phyloP scores from a whole-genome alignment of 768 basidiomycete species.

The Lactarius psammicola region DNA sequence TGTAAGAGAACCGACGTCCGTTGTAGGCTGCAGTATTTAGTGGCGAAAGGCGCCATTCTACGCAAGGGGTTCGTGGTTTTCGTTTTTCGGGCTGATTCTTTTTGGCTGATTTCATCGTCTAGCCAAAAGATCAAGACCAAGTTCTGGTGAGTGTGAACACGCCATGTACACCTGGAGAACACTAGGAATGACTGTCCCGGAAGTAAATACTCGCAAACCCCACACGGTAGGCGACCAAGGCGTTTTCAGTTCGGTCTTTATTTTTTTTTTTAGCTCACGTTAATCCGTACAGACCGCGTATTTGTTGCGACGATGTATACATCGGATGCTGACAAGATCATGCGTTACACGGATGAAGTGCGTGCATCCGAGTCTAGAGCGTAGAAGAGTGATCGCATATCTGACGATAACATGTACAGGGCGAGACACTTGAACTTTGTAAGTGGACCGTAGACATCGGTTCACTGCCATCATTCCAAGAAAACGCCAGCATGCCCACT shows the following conservation, averaged over 20 bases:
- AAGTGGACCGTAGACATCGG: constrained; percentile 87
- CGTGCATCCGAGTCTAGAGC: constrained; percentile 22
- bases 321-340: constrained; percentile 67
- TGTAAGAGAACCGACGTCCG: not conserved
- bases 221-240: constrained; percentile 42
- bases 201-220: constrained; percentile 70
- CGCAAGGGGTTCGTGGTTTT: constrained; percentile 68
- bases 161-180: not conserved
- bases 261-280: constrained; percentile 6
- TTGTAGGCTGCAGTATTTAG: constrained; percentile 76
- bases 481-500: constrained; percentile 57
- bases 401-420: constrained; percentile 37
- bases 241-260: constrained; percentile 23
- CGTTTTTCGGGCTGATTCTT: constrained; percentile 10
- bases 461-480: constrained; percentile 73
- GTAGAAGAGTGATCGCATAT: not conserved
- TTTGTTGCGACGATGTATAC: constrained; percentile 85
- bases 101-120: constrained; percentile 31
- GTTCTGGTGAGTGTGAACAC: constrained; percentile 63
- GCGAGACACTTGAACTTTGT: constrained; percentile 70
- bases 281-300: constrained; percentile 53
- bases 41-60: constrained; percentile 82
- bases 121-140: constrained; percentile 82
- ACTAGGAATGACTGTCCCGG: constrained; percentile 15
- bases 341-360: constrained; percentile 83